A percentile compares a stretch with the other conserved stretches of the same genome.
phyloP scores from a whole-genome alignment of 139 green algal species.

The Auxenochlorella pyrenoidosa region DNA sequence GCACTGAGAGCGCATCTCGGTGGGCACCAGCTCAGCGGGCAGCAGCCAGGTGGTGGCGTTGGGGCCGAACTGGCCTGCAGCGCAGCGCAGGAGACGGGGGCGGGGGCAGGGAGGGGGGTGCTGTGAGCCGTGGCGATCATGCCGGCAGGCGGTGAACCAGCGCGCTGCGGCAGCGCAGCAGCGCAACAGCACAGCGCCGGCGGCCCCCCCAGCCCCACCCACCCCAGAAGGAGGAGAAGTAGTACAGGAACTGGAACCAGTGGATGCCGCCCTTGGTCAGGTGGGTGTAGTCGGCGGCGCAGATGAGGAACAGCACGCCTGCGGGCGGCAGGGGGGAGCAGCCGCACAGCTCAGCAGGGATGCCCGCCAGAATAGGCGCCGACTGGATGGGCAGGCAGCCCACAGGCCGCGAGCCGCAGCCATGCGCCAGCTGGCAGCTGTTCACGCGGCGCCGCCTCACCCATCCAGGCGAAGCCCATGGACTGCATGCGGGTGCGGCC shows the following conservation, averaged over 20 bases:
- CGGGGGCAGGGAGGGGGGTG: background rate
- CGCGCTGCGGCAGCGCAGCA: background rate
- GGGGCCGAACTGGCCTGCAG: constrained; percentile 68
- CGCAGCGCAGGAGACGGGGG: background rate
- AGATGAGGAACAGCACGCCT: constrained; percentile 74
- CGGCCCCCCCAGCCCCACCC: background rate
- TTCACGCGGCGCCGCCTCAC: background rate
- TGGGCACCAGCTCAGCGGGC: constrained; percentile 77
- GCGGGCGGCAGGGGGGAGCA: constrained; percentile 21
- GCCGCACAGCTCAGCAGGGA: background rate
- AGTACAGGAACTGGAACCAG: constrained; percentile 70
- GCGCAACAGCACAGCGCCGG: background rate
- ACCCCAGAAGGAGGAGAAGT: constrained; percentile 79
- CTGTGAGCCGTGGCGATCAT: background rate
- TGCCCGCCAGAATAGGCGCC: background rate
- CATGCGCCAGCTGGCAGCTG: too few relatives aligned
- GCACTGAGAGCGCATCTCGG: constrained; percentile 66
- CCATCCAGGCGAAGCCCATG: constrained; percentile 59
- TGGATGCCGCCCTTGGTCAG: constrained; percentile 46
- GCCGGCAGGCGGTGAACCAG: too few relatives aligned
- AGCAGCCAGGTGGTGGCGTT: constrained; percentile 69
- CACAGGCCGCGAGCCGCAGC: too few relatives aligned
- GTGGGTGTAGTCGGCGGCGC: constrained; percentile 58
- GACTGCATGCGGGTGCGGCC: constrained; percentile 67
- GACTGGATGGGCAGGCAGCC: too few relatives aligned